Percentiles rank a stretch among this genome's conserved stretches.
Evolutionary conservation across 2,329 filamentous ascomycete genomes (phyloP).

Genomic region (Colletotrichum musicola): DNA sequence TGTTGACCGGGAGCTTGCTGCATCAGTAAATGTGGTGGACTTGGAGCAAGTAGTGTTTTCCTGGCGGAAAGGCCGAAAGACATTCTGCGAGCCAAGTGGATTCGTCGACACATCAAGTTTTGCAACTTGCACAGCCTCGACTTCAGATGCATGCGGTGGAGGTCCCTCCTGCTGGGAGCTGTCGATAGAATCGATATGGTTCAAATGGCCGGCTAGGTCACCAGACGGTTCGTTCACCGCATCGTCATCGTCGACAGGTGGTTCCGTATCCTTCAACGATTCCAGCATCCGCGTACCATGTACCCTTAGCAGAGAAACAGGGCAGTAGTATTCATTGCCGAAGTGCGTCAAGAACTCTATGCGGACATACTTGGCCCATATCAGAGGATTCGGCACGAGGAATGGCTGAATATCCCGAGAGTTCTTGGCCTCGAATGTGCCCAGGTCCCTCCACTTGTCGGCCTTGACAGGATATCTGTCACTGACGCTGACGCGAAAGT

Average conservation of each 20-base stretch:
- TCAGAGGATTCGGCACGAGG: slow-evolving; percentile 91
- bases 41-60: slow-evolving; percentile 15
- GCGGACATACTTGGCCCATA: slow-evolving; percentile 93
- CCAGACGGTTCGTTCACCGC: slow-evolving; percentile 55
- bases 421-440: slow-evolving; percentile 91
- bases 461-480: slow-evolving; percentile 94
- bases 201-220: not conserved
- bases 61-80: slow-evolving; percentile 6
- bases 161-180: not conserved
- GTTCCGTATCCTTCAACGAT: slow-evolving; percentile 86
- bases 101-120: slow-evolving; percentile 2
- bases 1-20: not conserved
- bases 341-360: slow-evolving; percentile 95
- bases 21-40: not conserved
- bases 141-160: not conserved
- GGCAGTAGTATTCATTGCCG: slow-evolving; percentile 97
- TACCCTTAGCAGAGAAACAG: slow-evolving; percentile 88
- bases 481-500: slow-evolving; percentile 91
- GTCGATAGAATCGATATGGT: not conserved
- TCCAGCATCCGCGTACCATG: slow-evolving; percentile 98
- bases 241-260: slow-evolving; percentile 71
- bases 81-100: not conserved
- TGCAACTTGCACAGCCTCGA: not conserved
- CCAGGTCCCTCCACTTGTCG: slow-evolving; percentile 91
- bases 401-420: slow-evolving; percentile 95